These are phyloP conservation scores for Rhazya stricta DNA, from an alignment of 257 asterid genomes.

Conservation along the genomic window DNA sequence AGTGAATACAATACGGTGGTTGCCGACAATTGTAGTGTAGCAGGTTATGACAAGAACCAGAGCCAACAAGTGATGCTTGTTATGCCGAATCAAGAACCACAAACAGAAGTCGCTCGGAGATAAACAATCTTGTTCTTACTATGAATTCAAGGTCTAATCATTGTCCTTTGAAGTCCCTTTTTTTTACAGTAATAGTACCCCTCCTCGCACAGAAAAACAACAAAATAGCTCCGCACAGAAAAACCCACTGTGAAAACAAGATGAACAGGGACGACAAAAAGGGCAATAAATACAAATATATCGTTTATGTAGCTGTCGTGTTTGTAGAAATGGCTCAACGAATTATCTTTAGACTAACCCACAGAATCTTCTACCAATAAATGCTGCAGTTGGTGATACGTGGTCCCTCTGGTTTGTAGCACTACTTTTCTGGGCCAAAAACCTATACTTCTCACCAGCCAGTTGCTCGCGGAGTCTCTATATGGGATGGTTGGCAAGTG, in stretches of 20 bases:
- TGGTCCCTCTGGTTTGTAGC: conserved; percentile 13
- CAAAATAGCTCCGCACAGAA: background rate
- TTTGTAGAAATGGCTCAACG: background rate
- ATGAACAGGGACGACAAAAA: background rate
- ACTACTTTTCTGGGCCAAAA: background rate
- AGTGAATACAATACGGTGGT: background rate
- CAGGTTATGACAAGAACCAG: background rate
- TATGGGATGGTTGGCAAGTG: background rate
- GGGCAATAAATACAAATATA: background rate
- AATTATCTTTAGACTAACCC: too few relatives aligned
- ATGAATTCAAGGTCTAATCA: background rate
- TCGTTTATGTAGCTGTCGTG: too few relatives aligned
- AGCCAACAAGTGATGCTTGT: background rate
- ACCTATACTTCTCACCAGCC: background rate
- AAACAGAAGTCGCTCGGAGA: background rate
- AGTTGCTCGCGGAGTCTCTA: background rate
- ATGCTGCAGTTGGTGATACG: conserved; percentile 7
- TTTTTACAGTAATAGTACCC: too few relatives aligned
- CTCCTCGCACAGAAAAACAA: background rate
- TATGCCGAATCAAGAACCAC: background rate
- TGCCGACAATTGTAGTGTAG: conserved; percentile 9
- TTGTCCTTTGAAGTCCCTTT: background rate
- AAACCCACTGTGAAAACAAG: background rate
- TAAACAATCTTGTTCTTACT: background rate
- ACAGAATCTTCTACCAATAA: background rate